Percentiles rank a stretch among this genome's conserved stretches.
These are phyloP conservation scores for Apiospora arundinis DNA, from an alignment of 2,329 filamentous ascomycete genomes.

Conservation along the genomic window DNA sequence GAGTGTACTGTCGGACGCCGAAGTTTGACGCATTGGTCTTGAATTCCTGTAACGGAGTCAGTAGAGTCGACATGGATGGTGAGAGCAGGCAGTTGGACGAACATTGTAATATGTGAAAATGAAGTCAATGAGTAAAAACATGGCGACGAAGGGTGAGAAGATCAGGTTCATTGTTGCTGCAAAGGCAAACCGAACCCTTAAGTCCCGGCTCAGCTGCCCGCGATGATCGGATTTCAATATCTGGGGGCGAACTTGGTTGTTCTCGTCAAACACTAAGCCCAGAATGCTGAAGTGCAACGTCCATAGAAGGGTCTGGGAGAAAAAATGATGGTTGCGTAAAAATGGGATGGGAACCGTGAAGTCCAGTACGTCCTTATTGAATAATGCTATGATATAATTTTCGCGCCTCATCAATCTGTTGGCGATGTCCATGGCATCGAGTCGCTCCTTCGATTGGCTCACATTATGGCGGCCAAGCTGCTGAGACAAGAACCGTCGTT, in stretches of 20 bases:
- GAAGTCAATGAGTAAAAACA: slow-evolving; percentile 85
- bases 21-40: slow-evolving; percentile 90
- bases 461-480: slow-evolving; percentile 71
- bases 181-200: slow-evolving; percentile 80
- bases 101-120: slow-evolving; percentile 95
- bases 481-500: slow-evolving; percentile 53
- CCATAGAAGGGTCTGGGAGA: slow-evolving; percentile 91
- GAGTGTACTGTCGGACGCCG: slow-evolving; percentile 89
- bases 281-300: slow-evolving; percentile 89
- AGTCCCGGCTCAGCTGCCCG: slow-evolving; percentile 75
- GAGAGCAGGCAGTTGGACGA: slow-evolving; percentile 39
- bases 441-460: slow-evolving; percentile 88
- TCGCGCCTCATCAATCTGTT: slow-evolving; percentile 96
- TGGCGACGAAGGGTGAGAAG: slow-evolving; percentile 84
- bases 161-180: slow-evolving; percentile 86
- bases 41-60: slow-evolving; percentile 72
- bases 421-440: slow-evolving; percentile 96
- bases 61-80: slow-evolving; percentile 16
- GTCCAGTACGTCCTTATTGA: slow-evolving; percentile 96
- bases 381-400: slow-evolving; percentile 94
- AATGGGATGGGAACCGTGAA: slow-evolving; percentile 87
- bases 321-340: slow-evolving; percentile 77
- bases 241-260: slow-evolving; percentile 83
- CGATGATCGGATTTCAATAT: slow-evolving; percentile 87
- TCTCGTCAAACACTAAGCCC: slow-evolving; percentile 91